Evolutionary conservation across 2,329 filamentous ascomycete species (phyloP), one percentile per base, ranked within the genome.

Genomic region (Chaetomiaceae sp.): DNA sequence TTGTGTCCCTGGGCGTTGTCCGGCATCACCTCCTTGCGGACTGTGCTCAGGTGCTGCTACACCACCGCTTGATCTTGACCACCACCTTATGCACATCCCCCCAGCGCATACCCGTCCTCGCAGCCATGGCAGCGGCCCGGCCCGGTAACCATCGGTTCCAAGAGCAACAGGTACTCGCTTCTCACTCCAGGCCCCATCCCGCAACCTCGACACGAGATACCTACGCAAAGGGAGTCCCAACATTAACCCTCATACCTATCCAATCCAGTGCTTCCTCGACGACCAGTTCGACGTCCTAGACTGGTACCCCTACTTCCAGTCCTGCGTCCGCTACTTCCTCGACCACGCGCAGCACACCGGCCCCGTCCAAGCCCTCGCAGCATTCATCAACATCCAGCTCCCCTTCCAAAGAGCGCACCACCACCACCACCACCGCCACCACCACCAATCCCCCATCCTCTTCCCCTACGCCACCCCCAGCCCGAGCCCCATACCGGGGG

Each of bases 301-400:
- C 56, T 97, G 94, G 94, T 88, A 95, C 68, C 88, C 89, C 9
- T 87, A 88, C 55, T 95, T 95, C 69, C 87, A 94, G 71, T 91
- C 84, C 60, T 99, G 94, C 71, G 84, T 92, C 61, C 83, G 83
- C 53, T 96, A 92, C 74, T 99, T 97, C 67, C 76, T 97, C 65
- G 89, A 96, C 64, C 85, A 92, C 66, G 90, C 91, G 6, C 92
- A 97, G 68, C 85, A 95, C 69, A 87, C 84, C 59, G 81, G 79
- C 17, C 82, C 86, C 9, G 89, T 96, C 14, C 91, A 96, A 72
- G 89, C 91, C 8, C 81, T 96, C 44, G 91, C 91, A 19, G 87
- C 91, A 6, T 91, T 94, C 69, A 76, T 96, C 72, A 97, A 97
- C 71, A 96, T 97, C 67, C 83, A 83, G 58, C 80, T 97, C 0